phyloP scores from a whole-genome alignment of 169 alveolate genomes.

The Toxoplasma gondii region DNA sequence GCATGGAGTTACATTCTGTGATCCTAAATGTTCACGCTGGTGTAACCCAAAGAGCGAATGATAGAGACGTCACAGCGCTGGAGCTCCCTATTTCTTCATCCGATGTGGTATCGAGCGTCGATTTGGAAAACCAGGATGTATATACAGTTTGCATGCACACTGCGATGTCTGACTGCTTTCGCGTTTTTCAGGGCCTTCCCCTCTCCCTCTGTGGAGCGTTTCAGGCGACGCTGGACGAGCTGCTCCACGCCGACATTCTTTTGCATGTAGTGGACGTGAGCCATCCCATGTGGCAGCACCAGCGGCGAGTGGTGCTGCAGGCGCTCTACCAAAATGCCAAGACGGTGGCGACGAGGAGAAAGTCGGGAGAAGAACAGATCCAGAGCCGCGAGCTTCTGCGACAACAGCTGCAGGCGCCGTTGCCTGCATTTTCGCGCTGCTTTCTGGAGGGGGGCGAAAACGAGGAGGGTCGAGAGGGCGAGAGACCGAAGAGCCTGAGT shows the following conservation, averaged over 20 bases:
- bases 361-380: not conserved
- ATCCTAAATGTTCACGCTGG: too few species aligned
- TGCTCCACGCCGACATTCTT: not conserved
- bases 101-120: too few species aligned
- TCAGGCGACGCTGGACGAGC: slow-evolving; percentile 30
- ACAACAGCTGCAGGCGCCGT: not conserved
- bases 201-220: slow-evolving; percentile 30
- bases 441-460: not conserved
- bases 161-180: too few species aligned
- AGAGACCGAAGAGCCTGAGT: not conserved
- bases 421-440: not conserved
- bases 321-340: not conserved
- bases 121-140: too few species aligned
- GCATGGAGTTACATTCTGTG: too few species aligned
- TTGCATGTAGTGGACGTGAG: slow-evolving; percentile 39
- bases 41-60: too few species aligned
- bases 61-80: too few species aligned
- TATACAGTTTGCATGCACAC: too few species aligned
- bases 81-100: too few species aligned
- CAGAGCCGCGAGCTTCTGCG: not conserved
- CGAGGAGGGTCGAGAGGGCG: not conserved
- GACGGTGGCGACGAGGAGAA: not conserved
- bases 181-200: slow-evolving; percentile 17
- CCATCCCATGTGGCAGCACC: slow-evolving; percentile 46
- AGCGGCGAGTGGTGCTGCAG: slow-evolving; percentile 44